phyloP scores from a whole-genome alignment of 2,329 filamentous ascomycete species.

The Pestalotiopsis sp. region DNA sequence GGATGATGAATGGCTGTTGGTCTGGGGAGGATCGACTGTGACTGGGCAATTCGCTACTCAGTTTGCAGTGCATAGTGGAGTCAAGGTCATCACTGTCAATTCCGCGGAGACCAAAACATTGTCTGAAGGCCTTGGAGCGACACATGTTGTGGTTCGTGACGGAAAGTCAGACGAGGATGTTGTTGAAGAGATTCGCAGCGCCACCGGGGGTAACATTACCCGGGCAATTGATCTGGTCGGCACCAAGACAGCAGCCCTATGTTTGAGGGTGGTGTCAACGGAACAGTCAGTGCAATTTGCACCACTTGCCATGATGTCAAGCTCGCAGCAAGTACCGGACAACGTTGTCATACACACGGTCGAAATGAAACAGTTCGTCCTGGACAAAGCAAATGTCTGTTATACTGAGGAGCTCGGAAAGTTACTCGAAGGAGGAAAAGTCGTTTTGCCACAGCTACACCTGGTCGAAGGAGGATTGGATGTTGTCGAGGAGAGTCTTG shows the following conservation, averaged over 20 bases:
- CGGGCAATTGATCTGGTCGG: slow-evolving; percentile 39
- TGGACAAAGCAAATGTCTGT: slow-evolving; percentile 26
- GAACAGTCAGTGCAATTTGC: slow-evolving; percentile 27
- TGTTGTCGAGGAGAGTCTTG: slow-evolving; percentile 30
- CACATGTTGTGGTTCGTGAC: slow-evolving; percentile 32
- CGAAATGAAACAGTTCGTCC: slow-evolving; percentile 40
- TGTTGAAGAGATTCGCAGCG: slow-evolving; percentile 29
- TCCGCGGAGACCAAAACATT: slow-evolving; percentile 31
- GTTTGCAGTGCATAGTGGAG: slow-evolving; percentile 32
- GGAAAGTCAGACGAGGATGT: slow-evolving; percentile 32
- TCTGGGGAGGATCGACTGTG: slow-evolving; percentile 42
- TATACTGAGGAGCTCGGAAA: slow-evolving; percentile 32
- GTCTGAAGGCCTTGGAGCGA: slow-evolving; percentile 30
- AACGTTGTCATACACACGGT: slow-evolving; percentile 34
- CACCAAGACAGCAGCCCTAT: slow-evolving; percentile 30
- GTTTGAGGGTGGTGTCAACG: slow-evolving; percentile 28
- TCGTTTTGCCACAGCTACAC: slow-evolving; percentile 31
- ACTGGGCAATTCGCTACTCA: slow-evolving; percentile 42
- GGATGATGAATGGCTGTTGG: slow-evolving; percentile 29
- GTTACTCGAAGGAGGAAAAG: slow-evolving; percentile 26
- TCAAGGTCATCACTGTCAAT: slow-evolving; percentile 37
- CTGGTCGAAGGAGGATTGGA: slow-evolving; percentile 34
- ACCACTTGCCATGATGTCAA: slow-evolving; percentile 35
- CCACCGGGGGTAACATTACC: slow-evolving; percentile 28
- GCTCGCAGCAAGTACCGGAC: slow-evolving; percentile 22